phyloP scores from a whole-genome alignment of 192 early-diverging fungal genomes.

The Coemansia sp. region DNA sequence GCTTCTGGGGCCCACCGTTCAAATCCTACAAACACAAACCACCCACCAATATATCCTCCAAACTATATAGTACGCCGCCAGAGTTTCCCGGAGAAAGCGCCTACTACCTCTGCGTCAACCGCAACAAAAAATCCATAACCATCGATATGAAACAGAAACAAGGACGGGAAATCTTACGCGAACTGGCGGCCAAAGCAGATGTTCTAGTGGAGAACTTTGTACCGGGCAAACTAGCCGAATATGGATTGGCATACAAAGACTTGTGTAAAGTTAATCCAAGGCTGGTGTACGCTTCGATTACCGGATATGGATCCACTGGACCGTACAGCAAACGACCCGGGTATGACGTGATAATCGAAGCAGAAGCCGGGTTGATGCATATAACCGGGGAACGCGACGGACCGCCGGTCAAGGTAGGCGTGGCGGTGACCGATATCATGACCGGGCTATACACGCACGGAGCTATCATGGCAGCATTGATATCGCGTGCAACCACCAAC shows the following conservation, averaged over 20 bases:
- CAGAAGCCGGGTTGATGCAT: conserved; percentile 92
- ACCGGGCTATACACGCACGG: conserved; percentile 87
- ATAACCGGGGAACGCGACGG: conserved; percentile 89
- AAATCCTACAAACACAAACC: conserved; percentile 11
- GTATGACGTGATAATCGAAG: conserved; percentile 89
- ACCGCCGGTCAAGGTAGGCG: conserved; percentile 90
- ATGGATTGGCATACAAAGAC: conserved; percentile 77
- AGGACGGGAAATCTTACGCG: conserved; percentile 65
- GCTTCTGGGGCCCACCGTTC: conserved; percentile 79
- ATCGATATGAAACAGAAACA: conserved; percentile 73
- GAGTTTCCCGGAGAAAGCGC: conserved; percentile 64
- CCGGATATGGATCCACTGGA: conserved; percentile 84
- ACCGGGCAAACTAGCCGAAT: conserved; percentile 77
- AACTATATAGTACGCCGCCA: conserved; percentile 47
- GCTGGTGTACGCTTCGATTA: conserved; percentile 85
- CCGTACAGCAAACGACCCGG: conserved; percentile 79
- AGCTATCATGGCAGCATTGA: conserved; percentile 84
- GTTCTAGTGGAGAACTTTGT: conserved; percentile 92
- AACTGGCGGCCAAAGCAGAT: conserved; percentile 70
- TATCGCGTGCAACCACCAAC: conserved; percentile 64
- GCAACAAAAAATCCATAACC: conserved; percentile 89
- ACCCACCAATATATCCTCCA: not conserved
- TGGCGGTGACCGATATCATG: conserved; percentile 86
- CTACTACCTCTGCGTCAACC: conserved; percentile 89
- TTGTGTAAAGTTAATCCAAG: conserved; percentile 68